Conservation (phyloP, 208 protist genomes). For the Leishmania major region DNA sequence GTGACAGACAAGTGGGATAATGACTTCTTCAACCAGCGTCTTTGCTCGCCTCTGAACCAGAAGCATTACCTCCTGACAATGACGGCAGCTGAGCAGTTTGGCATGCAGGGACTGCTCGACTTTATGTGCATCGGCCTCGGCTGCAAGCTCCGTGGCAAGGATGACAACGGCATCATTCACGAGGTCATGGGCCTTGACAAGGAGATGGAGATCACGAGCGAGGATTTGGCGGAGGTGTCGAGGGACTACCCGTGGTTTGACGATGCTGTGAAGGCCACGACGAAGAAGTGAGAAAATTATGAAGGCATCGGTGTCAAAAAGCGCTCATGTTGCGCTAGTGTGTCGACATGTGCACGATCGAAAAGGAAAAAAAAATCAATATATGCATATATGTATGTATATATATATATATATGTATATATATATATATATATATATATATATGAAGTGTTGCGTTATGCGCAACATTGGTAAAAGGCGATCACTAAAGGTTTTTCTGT, state of each 20-base stretch:
- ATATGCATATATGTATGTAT: not conserved
- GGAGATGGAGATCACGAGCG: slow-evolving; percentile 36
- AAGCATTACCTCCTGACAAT: slow-evolving; percentile 69
- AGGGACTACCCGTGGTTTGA: slow-evolving; percentile 72
- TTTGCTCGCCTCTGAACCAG: slow-evolving; percentile 43
- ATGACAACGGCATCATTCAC: slow-evolving; percentile 50
- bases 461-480: not conserved
- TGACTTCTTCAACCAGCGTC: slow-evolving; percentile 54
- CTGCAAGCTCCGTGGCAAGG: slow-evolving; percentile 75
- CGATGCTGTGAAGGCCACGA: slow-evolving; percentile 35
- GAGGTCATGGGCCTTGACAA: slow-evolving; percentile 64
- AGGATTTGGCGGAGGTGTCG: slow-evolving; percentile 46
- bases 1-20: slow-evolving; percentile 72
- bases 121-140: slow-evolving; percentile 72
- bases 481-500: not conserved
- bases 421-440: not conserved
- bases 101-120: slow-evolving; percentile 71
- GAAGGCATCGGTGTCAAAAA: not conserved
- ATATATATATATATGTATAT: slow-evolving; percentile 7
- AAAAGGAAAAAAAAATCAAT: slow-evolving; percentile 15
- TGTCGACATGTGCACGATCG: not conserved
- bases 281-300: slow-evolving; percentile 30
- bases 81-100: slow-evolving; percentile 72
- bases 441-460: not conserved
- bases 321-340: not conserved